Evolutionary conservation across 1,139 yeast genomes (phyloP).

Genomic region (Candida sanyaensis): DNA sequence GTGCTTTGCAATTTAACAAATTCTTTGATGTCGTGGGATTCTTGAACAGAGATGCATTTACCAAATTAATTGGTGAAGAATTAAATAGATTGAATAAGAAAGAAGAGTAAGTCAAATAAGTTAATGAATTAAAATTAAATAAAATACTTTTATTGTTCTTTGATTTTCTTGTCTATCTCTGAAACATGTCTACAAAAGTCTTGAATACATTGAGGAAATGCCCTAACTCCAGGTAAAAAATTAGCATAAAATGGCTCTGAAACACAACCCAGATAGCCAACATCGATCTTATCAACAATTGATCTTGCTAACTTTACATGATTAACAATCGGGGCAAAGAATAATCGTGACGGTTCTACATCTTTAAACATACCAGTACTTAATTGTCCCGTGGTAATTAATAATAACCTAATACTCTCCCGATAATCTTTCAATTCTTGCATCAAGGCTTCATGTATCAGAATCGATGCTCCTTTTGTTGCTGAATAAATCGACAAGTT

Average conservation of each 20-base stretch:
- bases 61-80: slow-evolving; percentile 28
- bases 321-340: slow-evolving; percentile 65
- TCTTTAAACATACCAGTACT: slow-evolving; percentile 64
- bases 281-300: slow-evolving; percentile 41
- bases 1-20: slow-evolving; percentile 36
- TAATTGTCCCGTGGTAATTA: slow-evolving; percentile 70
- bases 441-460: slow-evolving; percentile 58
- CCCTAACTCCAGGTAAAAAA: slow-evolving; percentile 53
- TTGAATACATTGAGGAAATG: slow-evolving; percentile 53
- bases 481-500: slow-evolving; percentile 66
- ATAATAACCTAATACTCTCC: slow-evolving; percentile 39
- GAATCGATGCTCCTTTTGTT: slow-evolving; percentile 62
- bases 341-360: slow-evolving; percentile 55
- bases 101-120: slow-evolving; percentile 10
- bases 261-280: slow-evolving; percentile 55
- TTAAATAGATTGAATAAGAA: slow-evolving; percentile 25
- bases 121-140: background rate
- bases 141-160: slow-evolving; percentile 9
- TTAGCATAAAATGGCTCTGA: slow-evolving; percentile 63
- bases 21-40: slow-evolving; percentile 51
- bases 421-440: slow-evolving; percentile 41
- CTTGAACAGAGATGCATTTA: slow-evolving; percentile 43
- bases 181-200: slow-evolving; percentile 50
- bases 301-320: slow-evolving; percentile 41
- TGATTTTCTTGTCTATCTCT: slow-evolving; percentile 49